Conservation (phyloP, 441 rosid species). For the Croton laevigatus region DNA sequence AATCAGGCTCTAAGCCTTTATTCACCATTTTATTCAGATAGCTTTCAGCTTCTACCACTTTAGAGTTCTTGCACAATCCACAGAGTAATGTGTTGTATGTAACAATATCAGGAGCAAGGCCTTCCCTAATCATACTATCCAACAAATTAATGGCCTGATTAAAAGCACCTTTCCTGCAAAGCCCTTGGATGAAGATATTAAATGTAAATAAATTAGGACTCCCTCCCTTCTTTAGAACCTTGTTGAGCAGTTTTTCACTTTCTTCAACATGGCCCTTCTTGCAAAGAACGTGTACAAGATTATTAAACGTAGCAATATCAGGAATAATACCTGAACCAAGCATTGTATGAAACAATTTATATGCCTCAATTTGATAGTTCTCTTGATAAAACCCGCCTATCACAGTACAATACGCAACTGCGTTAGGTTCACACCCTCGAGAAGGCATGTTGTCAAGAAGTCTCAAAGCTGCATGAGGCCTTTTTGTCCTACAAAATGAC, state of each 20-base stretch:
- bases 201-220: constrained; percentile 75
- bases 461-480: constrained; percentile 84
- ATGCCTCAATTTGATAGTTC: constrained; percentile 49
- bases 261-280: constrained; percentile 72
- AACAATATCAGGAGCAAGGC: constrained; percentile 72
- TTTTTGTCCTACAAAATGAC: constrained; percentile 73
- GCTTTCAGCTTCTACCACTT: constrained; percentile 66
- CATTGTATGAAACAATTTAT: constrained; percentile 80
- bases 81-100: constrained; percentile 77
- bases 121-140: constrained; percentile 47
- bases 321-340: constrained; percentile 53
- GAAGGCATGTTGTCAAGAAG: constrained; percentile 73
- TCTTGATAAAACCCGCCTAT: constrained; percentile 73
- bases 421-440: constrained; percentile 74
- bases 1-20: constrained; percentile 73
- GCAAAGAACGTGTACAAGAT: constrained; percentile 74
- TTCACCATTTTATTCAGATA: constrained; percentile 81
- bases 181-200: constrained; percentile 75
- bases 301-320: constrained; percentile 57
- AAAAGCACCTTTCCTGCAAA: constrained; percentile 65
- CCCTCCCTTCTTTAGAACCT: constrained; percentile 70
- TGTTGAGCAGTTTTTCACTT: constrained; percentile 70
- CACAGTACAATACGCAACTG: constrained; percentile 75
- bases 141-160: constrained; percentile 61
- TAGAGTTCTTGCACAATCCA: constrained; percentile 70